Evolutionary conservation across 2,329 filamentous ascomycete species (phyloP), one percentile per base, ranked within the genome.

Genomic region (Xylariaceae sp.): DNA sequence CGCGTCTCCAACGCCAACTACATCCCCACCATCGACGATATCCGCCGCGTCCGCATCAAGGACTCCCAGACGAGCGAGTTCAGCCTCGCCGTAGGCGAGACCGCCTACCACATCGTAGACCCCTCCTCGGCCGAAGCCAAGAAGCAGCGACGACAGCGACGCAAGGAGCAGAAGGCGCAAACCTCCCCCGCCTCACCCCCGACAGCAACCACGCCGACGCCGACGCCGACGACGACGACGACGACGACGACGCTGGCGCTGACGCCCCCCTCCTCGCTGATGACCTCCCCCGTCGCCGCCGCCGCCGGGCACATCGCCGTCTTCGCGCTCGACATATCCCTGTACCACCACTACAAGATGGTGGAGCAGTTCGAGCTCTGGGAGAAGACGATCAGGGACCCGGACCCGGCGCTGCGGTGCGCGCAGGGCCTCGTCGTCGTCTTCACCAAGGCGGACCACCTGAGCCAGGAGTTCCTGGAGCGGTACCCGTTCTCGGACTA

Each of bases 371-470:
- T 38, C 12, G 16, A 29, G 7, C 4, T 29, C 12, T 38, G 36
- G 36, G 22, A 38, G 24, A 9, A 16, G 4, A 28, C 16, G 15
- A n/a, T 19, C 15, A 28, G 6, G 22, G 15, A 17, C 22, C 19
- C 22, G 22, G 15, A 17, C 22, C 19, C 8, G n/a, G 22, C 28
- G 13, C 13, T 26, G 22, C 22, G 22, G 22, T 6, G 6, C 22
- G 22, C 22, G 9, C 12, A 9, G 22, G 15, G 28, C 4, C 17
- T 38, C 11, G 26, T 38, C 19, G 36, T 38, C 11, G 11, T 38
- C 22, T 38, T 38, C 36, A 38, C 36, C n/a, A 38, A 38, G 22
- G 36, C 16, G 3, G 36, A 38, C 17, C 24, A 12, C 15, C 19
- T 38, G 9, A 24, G 19, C 15, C 13, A 19, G 17, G 34, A 35